Evolutionary conservation across 176 grass and related monocot genomes (phyloP).

Genomic region (Oryza brachyantha): DNA sequence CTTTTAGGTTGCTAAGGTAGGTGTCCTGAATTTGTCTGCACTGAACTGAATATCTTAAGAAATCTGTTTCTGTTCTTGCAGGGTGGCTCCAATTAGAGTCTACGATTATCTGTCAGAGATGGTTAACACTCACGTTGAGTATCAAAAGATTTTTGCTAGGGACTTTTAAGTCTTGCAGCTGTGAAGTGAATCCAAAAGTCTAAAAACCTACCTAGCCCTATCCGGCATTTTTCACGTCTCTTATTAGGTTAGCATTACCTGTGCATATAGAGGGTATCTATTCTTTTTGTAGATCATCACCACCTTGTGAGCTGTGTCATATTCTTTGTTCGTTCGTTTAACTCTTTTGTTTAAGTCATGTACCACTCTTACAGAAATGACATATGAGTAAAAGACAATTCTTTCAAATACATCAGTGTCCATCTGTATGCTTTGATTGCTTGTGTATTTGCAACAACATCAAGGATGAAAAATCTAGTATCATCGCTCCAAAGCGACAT

Average conservation of each 20-base stretch:
- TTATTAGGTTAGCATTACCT: not conserved
- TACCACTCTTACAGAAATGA: not conserved
- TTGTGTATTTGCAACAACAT: slow-evolving; percentile 9
- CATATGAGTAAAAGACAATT: slow-evolving; percentile 14
- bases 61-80: slow-evolving; percentile 41
- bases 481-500: not conserved
- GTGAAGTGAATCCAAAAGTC: not conserved
- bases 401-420: not conserved
- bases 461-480: not conserved
- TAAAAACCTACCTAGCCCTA: not conserved
- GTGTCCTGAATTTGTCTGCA: slow-evolving; percentile 5
- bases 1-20: not conserved
- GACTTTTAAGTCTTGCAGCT: slow-evolving; percentile 19
- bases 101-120: slow-evolving; percentile 36
- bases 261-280: slow-evolving; percentile 1
- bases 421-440: slow-evolving; percentile 12
- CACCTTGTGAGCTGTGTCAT: not conserved
- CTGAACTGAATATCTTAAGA: slow-evolving; percentile 17
- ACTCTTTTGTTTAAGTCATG: not conserved
- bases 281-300: not conserved
- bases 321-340: slow-evolving; percentile 22
- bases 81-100: slow-evolving; percentile 46
- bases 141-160: slow-evolving; percentile 22
- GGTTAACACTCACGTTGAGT: slow-evolving; percentile 26
- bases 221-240: slow-evolving; percentile 1